A percentile compares a stretch with the other conserved stretches of the same genome.
These are phyloP conservation scores for Benincasa hispida DNA, from an alignment of 306 rosid genomes.

Conservation along the genomic window DNA sequence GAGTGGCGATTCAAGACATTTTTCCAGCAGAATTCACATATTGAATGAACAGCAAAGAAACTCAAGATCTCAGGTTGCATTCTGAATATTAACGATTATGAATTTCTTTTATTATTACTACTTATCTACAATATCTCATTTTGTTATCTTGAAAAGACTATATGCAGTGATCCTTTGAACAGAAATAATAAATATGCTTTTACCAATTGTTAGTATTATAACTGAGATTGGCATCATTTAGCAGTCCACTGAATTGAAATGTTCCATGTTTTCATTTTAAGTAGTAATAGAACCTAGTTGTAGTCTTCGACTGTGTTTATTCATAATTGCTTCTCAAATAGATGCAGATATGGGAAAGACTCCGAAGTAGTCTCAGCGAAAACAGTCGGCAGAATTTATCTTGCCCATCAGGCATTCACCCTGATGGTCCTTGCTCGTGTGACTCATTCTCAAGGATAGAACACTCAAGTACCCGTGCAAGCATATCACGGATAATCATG, in stretches of 20 bases:
- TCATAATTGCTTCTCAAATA: conserved; percentile 17
- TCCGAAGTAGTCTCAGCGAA: conserved; percentile 71
- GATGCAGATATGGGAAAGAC: conserved; percentile 84
- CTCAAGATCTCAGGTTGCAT: conserved; percentile 74
- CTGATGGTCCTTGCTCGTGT: conserved; percentile 79
- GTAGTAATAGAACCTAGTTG: background rate
- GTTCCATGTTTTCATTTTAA: background rate
- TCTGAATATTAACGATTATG: background rate
- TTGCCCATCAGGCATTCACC: conserved; percentile 83
- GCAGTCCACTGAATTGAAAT: background rate
- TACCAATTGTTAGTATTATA: background rate
- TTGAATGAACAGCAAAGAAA: conserved; percentile 46
- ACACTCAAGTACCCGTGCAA: conserved; percentile 75
- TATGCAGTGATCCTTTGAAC: background rate
- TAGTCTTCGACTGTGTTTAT: background rate
- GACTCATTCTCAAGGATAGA: conserved; percentile 51
- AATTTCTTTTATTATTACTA: background rate
- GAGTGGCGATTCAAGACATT: conserved; percentile 42
- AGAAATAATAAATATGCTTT: background rate
- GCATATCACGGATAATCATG: conserved; percentile 95
- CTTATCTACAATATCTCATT: background rate
- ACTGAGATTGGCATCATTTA: background rate
- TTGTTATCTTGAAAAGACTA: background rate
- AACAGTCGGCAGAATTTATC: conserved; percentile 39
- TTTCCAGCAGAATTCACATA: conserved; percentile 52